Evolutionary conservation across 805 yeast species (phyloP).

Genomic region (Sugiyamaella smithiae): DNA sequence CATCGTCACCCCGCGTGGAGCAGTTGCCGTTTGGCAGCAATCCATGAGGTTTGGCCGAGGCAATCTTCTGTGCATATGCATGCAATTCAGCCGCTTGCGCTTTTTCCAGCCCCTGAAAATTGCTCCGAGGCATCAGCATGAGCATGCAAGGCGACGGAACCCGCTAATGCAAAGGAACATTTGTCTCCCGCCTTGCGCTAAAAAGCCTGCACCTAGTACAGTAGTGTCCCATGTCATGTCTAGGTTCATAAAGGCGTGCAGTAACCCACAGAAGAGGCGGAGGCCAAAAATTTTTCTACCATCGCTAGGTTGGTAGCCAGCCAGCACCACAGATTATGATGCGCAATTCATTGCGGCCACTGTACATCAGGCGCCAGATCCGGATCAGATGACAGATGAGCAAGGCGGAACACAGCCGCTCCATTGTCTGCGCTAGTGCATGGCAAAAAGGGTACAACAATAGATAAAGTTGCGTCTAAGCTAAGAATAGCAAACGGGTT

Average conservation of each 20-base stretch:
- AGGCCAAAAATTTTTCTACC: too few relatives aligned
- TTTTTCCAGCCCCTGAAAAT: constrained; percentile 2
- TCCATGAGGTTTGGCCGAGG: constrained; percentile 2
- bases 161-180: constrained; percentile 1
- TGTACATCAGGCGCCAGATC: not conserved
- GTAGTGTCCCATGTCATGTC: too few relatives aligned
- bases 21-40: too few relatives aligned
- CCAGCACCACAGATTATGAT: too few relatives aligned
- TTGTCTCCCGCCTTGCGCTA: not conserved
- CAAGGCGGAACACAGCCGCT: constrained; percentile 5
- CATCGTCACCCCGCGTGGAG: too few relatives aligned
- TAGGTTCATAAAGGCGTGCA: too few relatives aligned
- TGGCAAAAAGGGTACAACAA: not conserved
- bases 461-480: constrained; percentile 2
- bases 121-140: constrained; percentile 3
- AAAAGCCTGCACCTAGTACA: too few relatives aligned
- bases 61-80: constrained; percentile 1
- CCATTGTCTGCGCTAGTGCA: not conserved
- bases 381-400: not conserved
- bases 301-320: too few relatives aligned
- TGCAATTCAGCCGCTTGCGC: not conserved
- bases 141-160: too few relatives aligned
- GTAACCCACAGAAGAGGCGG: too few relatives aligned
- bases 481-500: not conserved
- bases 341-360: too few relatives aligned